These are phyloP conservation scores for Trichoderma sp. DNA, from an alignment of 2,329 filamentous ascomycete species.

Conservation along the genomic window DNA sequence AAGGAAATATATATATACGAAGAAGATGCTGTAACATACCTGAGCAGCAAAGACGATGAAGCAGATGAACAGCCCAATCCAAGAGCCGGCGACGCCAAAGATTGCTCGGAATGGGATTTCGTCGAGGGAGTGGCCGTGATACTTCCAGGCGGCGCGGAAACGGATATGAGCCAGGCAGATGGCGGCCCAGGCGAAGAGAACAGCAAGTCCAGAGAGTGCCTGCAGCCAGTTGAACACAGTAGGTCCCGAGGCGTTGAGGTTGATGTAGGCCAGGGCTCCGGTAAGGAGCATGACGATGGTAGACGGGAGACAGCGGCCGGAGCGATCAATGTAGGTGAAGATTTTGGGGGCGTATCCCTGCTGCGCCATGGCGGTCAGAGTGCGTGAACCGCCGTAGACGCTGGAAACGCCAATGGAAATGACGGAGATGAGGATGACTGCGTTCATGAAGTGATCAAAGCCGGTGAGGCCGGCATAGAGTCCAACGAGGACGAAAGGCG, in stretches of 20 bases:
- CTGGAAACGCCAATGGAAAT: constrained; percentile 56
- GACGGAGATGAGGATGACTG: constrained; percentile 56
- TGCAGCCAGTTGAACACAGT: constrained; percentile 65
- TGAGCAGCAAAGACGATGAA: constrained; percentile 55
- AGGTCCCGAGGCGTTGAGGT: constrained; percentile 47
- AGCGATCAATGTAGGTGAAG: constrained; percentile 56
- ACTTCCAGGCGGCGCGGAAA: constrained; percentile 63
- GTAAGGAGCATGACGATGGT: constrained; percentile 50
- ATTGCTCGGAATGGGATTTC: constrained; percentile 65
- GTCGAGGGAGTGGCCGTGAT: constrained; percentile 60
- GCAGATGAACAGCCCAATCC: constrained; percentile 60
- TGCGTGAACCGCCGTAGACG: constrained; percentile 58
- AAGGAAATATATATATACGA: too few relatives aligned
- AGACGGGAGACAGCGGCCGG: constrained; percentile 52
- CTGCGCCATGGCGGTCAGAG: constrained; percentile 56
- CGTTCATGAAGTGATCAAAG: constrained; percentile 55
- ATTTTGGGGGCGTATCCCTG: constrained; percentile 57
- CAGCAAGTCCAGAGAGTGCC: constrained; percentile 62
- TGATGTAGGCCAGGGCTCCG: constrained; percentile 52
- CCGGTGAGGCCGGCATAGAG: constrained; percentile 50
- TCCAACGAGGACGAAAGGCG: constrained; percentile 54
- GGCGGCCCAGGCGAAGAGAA: constrained; percentile 66
- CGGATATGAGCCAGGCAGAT: constrained; percentile 68
- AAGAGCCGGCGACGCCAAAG: constrained; percentile 64
- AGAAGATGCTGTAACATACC: constrained; percentile 35